phyloP scores from a whole-genome alignment of 257 asterid species.

The Parsonsia alboflavescens region DNA sequence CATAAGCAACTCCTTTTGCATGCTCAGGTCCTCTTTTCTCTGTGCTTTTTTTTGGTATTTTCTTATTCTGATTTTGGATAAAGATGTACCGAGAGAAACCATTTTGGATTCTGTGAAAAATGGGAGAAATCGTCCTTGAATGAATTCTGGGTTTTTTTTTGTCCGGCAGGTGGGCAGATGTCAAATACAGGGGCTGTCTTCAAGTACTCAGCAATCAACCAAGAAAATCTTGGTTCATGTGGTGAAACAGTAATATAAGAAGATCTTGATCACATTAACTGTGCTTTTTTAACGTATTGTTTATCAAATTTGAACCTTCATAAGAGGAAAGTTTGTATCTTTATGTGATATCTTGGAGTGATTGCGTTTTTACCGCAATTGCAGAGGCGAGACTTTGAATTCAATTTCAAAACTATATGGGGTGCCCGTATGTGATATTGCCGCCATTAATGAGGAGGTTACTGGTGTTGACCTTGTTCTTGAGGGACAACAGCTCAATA shows the following conservation, averaged over 20 bases:
- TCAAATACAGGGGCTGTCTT: constrained; percentile 36
- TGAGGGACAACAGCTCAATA: constrained; percentile 24
- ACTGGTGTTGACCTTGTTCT: constrained; percentile 32
- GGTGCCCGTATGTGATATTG: constrained; percentile 41
- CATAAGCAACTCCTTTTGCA: constrained; percentile 26
- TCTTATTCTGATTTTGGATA: not conserved
- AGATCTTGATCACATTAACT: not conserved
- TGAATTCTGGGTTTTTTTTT: constrained; percentile 19
- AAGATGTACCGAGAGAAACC: not conserved
- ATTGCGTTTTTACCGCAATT: constrained; percentile 8
- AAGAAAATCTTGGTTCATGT: constrained; percentile 44
- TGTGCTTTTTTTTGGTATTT: not conserved
- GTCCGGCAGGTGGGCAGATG: constrained; percentile 39
- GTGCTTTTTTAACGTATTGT: not conserved
- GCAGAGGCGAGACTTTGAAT: constrained; percentile 47
- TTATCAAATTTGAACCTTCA: not conserved
- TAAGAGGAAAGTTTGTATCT: constrained; percentile 6
- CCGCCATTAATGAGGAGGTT: constrained; percentile 40
- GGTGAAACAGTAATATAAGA: constrained; percentile 39
- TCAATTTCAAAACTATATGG: constrained; percentile 45
- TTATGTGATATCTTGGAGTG: not conserved
- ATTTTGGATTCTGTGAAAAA: not conserved
- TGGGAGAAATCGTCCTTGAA: not conserved
- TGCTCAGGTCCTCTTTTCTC: constrained; percentile 32
- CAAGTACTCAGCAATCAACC: constrained; percentile 32